A percentile compares a stretch with the other conserved stretches of the same genome.
Evolutionary conservation across 1,284 basidiomycete genomes (phyloP).

Genomic region (Melampsora americana): DNA sequence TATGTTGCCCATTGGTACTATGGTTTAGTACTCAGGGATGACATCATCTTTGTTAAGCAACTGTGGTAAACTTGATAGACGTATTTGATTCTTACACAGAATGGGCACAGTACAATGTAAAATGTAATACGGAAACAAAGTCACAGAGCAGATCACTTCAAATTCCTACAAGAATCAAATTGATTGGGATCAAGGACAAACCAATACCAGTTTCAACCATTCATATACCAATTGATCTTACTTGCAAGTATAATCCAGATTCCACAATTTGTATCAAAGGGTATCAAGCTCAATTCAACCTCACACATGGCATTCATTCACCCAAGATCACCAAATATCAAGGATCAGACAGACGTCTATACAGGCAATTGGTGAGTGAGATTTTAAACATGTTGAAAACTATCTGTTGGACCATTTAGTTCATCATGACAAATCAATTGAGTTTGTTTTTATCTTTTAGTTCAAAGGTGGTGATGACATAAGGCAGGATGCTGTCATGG

Average conservation of each 20-base stretch:
- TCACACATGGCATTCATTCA: constrained; percentile 73
- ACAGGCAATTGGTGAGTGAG: constrained; percentile 74
- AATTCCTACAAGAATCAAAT: constrained; percentile 49
- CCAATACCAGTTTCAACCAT: constrained; percentile 75
- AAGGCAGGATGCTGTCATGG: constrained; percentile 97
- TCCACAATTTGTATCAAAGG: constrained; percentile 62
- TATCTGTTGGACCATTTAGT: background rate
- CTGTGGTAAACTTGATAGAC: constrained; percentile 64
- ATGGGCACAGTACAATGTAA: constrained; percentile 63
- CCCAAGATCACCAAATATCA: constrained; percentile 77
- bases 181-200: constrained; percentile 28
- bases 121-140: constrained; percentile 45
- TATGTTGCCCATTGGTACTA: too few relatives aligned
- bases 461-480: constrained; percentile 89
- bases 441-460: constrained; percentile 56
- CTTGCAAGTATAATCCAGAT: constrained; percentile 66
- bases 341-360: constrained; percentile 66
- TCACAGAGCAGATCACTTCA: constrained; percentile 46
- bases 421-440: background rate
- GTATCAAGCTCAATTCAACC: constrained; percentile 64
- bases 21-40: too few relatives aligned
- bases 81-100: constrained; percentile 72
- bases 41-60: constrained; percentile 55
- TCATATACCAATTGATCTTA: constrained; percentile 68
- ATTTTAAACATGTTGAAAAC: background rate